Percentiles rank a stretch among this genome's conserved stretches.
These are phyloP conservation scores for Sporisorium sorghi DNA, from an alignment of 1,284 basidiomycete species.

Conservation along the genomic window DNA sequence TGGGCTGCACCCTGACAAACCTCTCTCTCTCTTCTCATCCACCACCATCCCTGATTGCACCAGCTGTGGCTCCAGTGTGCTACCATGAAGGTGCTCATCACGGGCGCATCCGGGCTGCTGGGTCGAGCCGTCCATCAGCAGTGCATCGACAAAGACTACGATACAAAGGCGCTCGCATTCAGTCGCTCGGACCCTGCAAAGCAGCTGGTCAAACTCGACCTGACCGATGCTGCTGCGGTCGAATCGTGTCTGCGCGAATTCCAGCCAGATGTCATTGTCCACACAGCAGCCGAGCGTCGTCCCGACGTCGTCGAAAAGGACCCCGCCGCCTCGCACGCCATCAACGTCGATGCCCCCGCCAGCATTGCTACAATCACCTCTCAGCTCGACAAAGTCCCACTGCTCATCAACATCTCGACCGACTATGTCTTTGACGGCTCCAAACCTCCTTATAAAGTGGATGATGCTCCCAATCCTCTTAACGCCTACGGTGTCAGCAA, in stretches of 20 bases:
- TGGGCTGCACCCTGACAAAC: constrained; percentile 12
- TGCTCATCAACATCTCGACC: constrained; percentile 72
- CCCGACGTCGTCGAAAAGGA: constrained; percentile 69
- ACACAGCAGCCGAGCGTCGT: constrained; percentile 72
- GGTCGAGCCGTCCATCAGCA: constrained; percentile 70
- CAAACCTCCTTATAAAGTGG: constrained; percentile 71
- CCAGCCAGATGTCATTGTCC: constrained; percentile 71
- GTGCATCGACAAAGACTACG: constrained; percentile 36
- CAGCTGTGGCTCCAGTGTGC: background rate
- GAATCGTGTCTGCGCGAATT: constrained; percentile 68
- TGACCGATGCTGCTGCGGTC: constrained; percentile 70
- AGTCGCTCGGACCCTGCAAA: constrained; percentile 69
- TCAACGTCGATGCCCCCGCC: constrained; percentile 72
- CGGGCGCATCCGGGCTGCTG: constrained; percentile 73
- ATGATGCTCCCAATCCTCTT: constrained; percentile 71
- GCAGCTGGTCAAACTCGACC: constrained; percentile 70
- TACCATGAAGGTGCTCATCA: constrained; percentile 68
- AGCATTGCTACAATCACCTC: constrained; percentile 62
- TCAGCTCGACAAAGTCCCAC: constrained; percentile 56
- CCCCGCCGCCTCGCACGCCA: constrained; percentile 70
- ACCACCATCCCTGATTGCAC: constrained; percentile 2
- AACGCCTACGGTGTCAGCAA: constrained; percentile 71
- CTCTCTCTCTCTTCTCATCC: background rate
- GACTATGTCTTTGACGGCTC: constrained; percentile 69
- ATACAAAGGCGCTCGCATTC: constrained; percentile 68